Conservation (phyloP, 1,284 basidiomycete genomes). For the Moesziomyces parantarcticus region DNA sequence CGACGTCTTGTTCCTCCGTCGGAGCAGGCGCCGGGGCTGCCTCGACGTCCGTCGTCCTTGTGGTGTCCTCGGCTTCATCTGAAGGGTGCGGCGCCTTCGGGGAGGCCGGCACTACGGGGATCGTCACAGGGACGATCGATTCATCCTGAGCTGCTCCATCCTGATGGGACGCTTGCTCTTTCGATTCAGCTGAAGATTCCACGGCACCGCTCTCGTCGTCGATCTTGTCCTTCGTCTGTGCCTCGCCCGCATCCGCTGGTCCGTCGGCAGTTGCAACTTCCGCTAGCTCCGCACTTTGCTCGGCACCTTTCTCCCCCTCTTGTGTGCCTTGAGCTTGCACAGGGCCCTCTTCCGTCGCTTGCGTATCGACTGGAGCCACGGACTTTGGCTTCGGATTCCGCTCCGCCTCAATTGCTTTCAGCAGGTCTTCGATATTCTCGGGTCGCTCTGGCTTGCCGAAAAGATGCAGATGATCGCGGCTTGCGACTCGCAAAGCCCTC, state of each 20-base stretch:
- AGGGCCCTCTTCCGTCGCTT: neutral
- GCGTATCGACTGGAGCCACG: neutral
- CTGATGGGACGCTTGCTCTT: neutral
- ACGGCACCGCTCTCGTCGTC: neutral
- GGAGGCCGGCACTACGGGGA: conserved; percentile 1
- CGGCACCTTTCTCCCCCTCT: neutral
- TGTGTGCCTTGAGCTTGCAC: neutral
- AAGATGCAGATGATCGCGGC: conserved; percentile 44
- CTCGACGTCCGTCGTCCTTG: neutral
- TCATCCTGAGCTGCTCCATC: neutral
- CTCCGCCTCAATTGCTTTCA: conserved; percentile 48
- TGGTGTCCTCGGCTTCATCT: neutral
- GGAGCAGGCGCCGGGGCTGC: neutral
- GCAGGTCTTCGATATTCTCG: conserved; percentile 46
- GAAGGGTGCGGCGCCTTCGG: neutral
- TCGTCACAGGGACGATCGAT: neutral
- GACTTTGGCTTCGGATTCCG: conserved; percentile 37
- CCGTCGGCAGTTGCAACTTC: neutral
- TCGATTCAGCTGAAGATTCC: neutral
- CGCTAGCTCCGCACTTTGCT: neutral
- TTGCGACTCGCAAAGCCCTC: conserved; percentile 55
- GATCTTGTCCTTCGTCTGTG: neutral
- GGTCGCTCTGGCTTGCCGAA: conserved; percentile 43
- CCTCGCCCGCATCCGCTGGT: neutral
- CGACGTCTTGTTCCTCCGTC: neutral